Conservation (phyloP, 2,329 filamentous ascomycete genomes). For the Fusarium anthophilum region DNA sequence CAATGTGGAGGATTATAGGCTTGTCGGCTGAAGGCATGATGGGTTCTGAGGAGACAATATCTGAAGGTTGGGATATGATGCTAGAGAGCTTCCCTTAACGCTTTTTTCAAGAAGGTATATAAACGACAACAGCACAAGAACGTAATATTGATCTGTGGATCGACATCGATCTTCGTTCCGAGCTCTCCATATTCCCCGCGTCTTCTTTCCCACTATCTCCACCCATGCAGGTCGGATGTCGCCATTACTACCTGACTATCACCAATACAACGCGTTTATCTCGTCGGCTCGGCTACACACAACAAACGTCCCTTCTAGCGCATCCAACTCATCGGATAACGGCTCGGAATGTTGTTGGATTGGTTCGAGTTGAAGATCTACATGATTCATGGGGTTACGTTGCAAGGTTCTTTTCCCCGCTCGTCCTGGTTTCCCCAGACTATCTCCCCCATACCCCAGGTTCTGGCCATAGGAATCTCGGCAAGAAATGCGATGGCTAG, state of each 20-base stretch:
- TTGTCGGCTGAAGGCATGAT: slow-evolving; percentile 9
- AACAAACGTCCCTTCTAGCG: not conserved
- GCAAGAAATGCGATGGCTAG: not conserved
- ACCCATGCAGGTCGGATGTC: not conserved
- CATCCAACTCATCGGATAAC: not conserved
- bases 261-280: not conserved
- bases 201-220: not conserved
- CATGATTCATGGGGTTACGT: not conserved
- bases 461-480: not conserved
- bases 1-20: slow-evolving; percentile 46
- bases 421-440: not conserved
- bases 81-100: accelerated
- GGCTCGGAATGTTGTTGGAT: not conserved
- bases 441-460: not conserved
- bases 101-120: not conserved
- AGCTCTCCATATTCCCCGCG: not conserved
- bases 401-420: slow-evolving; percentile 10
- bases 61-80: not conserved
- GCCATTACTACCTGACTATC: not conserved
- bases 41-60: not conserved
- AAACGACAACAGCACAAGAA: not conserved
- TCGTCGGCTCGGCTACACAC: not conserved
- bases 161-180: not conserved
- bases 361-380: not conserved
- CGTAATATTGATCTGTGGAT: accelerated